Evolutionary conservation across 2,329 filamentous ascomycete genomes (phyloP).

Genomic region (Colletotrichum filicis): DNA sequence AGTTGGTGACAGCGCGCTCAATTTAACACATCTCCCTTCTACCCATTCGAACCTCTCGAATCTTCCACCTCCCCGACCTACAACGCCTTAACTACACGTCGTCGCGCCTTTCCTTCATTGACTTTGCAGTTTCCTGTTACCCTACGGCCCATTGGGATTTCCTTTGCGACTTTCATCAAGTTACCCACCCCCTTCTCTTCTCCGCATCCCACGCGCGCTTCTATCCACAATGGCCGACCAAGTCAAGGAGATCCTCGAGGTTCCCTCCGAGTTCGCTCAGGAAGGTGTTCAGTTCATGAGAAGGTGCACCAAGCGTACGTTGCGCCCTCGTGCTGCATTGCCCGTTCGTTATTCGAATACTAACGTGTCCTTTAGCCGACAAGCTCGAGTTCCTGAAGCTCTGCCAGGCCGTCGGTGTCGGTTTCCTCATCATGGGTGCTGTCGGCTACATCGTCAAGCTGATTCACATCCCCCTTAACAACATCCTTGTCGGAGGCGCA

Average conservation of each 20-base stretch:
- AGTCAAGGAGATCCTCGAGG: constrained; percentile 76
- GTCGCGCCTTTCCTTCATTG: constrained; percentile 25
- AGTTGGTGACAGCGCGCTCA: constrained; percentile 29
- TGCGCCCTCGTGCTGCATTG: not conserved
- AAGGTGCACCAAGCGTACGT: constrained; percentile 71
- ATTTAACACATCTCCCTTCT: constrained; percentile 37
- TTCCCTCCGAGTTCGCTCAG: constrained; percentile 73
- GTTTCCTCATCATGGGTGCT: constrained; percentile 77
- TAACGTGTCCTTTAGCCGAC: constrained; percentile 40
- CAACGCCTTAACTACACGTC: constrained; percentile 31
- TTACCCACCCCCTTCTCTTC: constrained; percentile 6
- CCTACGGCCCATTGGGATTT: constrained; percentile 26
- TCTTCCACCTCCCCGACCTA: constrained; percentile 31
- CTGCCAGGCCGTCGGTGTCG: constrained; percentile 72
- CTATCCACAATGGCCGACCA: constrained; percentile 69
- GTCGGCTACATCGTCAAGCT: constrained; percentile 79
- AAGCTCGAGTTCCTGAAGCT: constrained; percentile 56
- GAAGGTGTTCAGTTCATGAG: constrained; percentile 72
- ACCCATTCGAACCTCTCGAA: constrained; percentile 29
- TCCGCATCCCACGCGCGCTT: constrained; percentile 26
- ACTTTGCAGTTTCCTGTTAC: not conserved
- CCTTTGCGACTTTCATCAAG: constrained; percentile 8
- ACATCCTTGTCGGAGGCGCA: constrained; percentile 75
- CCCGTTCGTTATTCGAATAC: not conserved
- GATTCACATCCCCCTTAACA: constrained; percentile 78